Conservation (phyloP, 805 yeast species). For the Starmera caribaea region DNA sequence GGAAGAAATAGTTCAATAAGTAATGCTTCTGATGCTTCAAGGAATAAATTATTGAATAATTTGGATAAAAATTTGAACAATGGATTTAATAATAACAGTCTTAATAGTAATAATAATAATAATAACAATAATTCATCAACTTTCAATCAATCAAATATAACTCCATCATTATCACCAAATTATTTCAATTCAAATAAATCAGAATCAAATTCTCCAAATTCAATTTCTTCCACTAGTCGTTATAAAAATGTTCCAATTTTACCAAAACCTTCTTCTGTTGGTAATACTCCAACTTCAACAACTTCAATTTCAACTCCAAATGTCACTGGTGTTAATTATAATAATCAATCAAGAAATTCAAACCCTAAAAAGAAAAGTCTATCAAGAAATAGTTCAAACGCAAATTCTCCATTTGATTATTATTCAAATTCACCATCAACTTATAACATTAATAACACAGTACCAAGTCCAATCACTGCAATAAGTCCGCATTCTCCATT, state of each 20-base stretch:
- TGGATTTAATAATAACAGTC: constrained; percentile 1
- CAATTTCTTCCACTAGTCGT: constrained; percentile 2
- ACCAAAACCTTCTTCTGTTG: constrained; percentile 14
- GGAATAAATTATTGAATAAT: constrained; percentile 7
- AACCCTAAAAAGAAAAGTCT: constrained; percentile 3
- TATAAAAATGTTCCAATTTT: constrained; percentile 19
- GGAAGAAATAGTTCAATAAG: constrained; percentile 13
- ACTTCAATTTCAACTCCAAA: background rate
- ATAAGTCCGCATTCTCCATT: constrained; percentile 5
- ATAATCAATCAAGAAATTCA: constrained; percentile 1
- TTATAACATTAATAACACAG: constrained; percentile 7
- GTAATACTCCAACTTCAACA: background rate
- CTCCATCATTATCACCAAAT: constrained; percentile 14
- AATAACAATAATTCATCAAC: background rate
- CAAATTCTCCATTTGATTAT: constrained; percentile 10
- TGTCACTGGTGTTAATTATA: background rate
- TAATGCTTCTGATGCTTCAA: constrained; percentile 5
- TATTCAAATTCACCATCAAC: constrained; percentile 10
- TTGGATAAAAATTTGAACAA: constrained; percentile 14
- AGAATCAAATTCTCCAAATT: constrained; percentile 1
- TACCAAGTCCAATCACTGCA: constrained; percentile 16
- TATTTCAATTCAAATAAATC: constrained; percentile 3
- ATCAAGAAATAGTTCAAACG: constrained; percentile 1
- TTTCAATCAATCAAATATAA: no score
- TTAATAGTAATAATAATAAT: background rate